Conservation (phyloP, 208 protist species). For the Strigomonas culicis region DNA sequence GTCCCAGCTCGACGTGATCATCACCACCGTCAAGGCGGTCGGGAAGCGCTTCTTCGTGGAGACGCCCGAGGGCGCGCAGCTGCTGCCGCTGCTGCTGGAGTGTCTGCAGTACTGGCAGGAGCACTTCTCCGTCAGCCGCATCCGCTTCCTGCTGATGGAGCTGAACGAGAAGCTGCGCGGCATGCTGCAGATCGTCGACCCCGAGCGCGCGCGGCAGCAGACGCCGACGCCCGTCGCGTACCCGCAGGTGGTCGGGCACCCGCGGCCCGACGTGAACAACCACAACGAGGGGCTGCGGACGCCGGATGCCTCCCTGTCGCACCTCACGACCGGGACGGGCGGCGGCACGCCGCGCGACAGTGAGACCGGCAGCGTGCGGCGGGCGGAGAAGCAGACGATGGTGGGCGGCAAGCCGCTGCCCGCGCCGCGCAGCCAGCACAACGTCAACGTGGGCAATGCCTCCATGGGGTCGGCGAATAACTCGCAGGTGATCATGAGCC, state of each 20-base stretch:
- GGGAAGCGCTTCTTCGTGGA: conserved; percentile 46
- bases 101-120: conserved; percentile 57
- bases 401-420: conserved; percentile 43
- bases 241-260: not conserved
- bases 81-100: conserved; percentile 39
- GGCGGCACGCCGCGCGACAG: not conserved
- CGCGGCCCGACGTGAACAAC: too few relatives aligned
- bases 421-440: conserved; percentile 33
- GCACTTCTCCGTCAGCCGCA: conserved; percentile 57
- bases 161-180: conserved; percentile 37
- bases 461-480: conserved; percentile 20
- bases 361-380: conserved; percentile 2
- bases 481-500: conserved; percentile 16
- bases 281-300: too few relatives aligned
- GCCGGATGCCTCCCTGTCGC: too few relatives aligned
- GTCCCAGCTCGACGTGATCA: conserved; percentile 66
- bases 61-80: conserved; percentile 25
- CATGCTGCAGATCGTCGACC: not conserved
- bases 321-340: too few relatives aligned
- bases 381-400: conserved; percentile 18
- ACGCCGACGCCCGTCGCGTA: not conserved
- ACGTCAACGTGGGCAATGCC: conserved; percentile 19
- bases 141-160: conserved; percentile 65
- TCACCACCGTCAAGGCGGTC: conserved; percentile 42
- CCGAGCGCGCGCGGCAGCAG: not conserved